Evolutionary conservation across 2,329 filamentous ascomycete genomes (phyloP).

Genomic region (Diaporthe capsici): DNA sequence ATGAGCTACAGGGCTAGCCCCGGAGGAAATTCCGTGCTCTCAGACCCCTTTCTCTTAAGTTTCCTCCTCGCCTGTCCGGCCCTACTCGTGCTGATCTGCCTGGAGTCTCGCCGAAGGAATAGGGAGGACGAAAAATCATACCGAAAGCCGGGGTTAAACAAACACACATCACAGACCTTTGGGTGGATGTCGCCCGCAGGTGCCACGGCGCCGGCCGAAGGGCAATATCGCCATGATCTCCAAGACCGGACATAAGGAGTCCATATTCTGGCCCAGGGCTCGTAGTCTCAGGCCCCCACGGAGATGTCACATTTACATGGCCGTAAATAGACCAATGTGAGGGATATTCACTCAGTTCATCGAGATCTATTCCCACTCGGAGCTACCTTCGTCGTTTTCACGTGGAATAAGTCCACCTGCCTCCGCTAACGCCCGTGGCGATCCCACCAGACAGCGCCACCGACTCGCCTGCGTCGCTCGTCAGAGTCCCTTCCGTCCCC

Average conservation of each 20-base stretch:
- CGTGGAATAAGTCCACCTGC: conserved; percentile 35
- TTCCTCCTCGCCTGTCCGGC: conserved; percentile 9
- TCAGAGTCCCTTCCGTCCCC: conserved; percentile 36
- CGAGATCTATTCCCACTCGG: conserved; percentile 8
- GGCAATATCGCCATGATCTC: background rate
- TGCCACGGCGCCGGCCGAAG: conserved; percentile 26
- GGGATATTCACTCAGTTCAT: background rate
- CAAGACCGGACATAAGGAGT: conserved; percentile 7
- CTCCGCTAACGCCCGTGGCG: conserved; percentile 36
- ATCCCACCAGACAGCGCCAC: conserved; percentile 24
- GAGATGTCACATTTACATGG: background rate
- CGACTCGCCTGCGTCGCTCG: conserved; percentile 22
- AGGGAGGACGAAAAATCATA: background rate
- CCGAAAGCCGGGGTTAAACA: conserved; percentile 1
- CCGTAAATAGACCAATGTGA: background rate
- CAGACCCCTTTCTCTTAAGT: background rate
- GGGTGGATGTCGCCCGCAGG: conserved; percentile 1
- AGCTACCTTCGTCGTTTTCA: background rate
- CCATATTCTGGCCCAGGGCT: background rate
- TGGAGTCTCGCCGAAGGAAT: background rate
- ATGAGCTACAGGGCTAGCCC: conserved; percentile 24
- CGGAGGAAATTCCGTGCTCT: conserved; percentile 21
- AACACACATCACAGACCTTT: background rate
- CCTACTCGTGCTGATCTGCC: conserved; percentile 1
- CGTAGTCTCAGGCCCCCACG: conserved; percentile 2